Evolutionary conservation across 2,329 filamentous ascomycete genomes (phyloP).

Genomic region (Coniochaeta sp.): DNA sequence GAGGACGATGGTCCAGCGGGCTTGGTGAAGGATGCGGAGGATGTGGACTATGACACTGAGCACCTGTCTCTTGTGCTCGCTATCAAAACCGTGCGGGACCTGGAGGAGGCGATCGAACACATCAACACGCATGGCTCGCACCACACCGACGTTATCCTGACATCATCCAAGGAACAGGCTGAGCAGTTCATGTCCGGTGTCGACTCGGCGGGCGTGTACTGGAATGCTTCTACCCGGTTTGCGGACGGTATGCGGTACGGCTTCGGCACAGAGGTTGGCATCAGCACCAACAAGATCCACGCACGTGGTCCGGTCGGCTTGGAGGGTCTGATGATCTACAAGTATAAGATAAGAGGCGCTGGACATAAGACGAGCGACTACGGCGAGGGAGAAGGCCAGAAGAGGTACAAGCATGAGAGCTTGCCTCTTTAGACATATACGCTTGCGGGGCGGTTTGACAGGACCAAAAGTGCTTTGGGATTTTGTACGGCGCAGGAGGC

Average conservation of each 20-base stretch:
- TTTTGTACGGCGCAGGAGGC: background rate
- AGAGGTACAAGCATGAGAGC: conserved; percentile 51
- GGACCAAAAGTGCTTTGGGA: background rate
- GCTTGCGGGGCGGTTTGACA: background rate
- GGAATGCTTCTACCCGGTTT: conserved; percentile 92
- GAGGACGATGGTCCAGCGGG: conserved; percentile 17
- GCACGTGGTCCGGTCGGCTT: conserved; percentile 87
- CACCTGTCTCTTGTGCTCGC: conserved; percentile 81
- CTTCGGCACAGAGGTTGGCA: conserved; percentile 96
- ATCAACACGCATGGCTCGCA: conserved; percentile 90
- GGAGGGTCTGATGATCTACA: conserved; percentile 94
- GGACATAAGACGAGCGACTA: conserved; percentile 81
- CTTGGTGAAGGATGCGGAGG: conserved; percentile 56
- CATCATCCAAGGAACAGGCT: conserved; percentile 57
- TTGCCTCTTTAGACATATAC: conserved; percentile 27
- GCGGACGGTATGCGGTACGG: conserved; percentile 96
- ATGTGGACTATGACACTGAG: conserved; percentile 77
- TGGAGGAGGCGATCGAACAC: conserved; percentile 71
- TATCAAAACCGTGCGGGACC: conserved; percentile 65
- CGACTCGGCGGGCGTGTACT: conserved; percentile 89
- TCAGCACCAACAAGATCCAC: conserved; percentile 98
- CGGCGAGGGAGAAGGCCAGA: conserved; percentile 54
- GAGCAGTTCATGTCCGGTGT: conserved; percentile 78
- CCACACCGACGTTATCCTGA: conserved; percentile 90
- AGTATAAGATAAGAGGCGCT: conserved; percentile 80